Conservation (phyloP, 441 rosid genomes). For the Mallotus repandus region DNA sequence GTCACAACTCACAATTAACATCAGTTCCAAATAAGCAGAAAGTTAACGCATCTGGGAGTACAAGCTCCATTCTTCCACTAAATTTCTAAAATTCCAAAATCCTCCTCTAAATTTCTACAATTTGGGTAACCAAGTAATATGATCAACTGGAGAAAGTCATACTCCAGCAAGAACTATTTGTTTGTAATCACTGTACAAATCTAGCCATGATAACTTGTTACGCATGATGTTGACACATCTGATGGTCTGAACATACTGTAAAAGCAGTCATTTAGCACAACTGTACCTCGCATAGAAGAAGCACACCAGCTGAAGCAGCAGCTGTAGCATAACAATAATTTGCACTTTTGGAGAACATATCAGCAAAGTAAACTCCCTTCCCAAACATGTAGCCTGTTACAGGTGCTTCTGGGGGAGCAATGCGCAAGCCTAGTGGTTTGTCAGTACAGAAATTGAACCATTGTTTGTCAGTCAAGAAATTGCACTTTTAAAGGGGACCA, state of each 20-base stretch:
- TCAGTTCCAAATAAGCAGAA: not conserved
- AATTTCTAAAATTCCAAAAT: not conserved
- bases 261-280: conserved; percentile 8
- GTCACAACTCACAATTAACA: not conserved
- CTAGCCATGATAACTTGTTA: not conserved
- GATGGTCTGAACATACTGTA: not conserved
- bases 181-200: not conserved
- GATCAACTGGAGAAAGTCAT: no score
- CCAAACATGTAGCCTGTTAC: conserved; percentile 92
- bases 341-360: conserved; percentile 97
- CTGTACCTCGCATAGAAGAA: conserved; percentile 82
- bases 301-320: conserved; percentile 57
- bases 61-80: no score
- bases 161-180: not conserved
- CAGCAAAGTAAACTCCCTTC: conserved; percentile 96
- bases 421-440: conserved; percentile 65
- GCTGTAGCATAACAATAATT: conserved; percentile 67
- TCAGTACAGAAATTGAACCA: conserved; percentile 21
- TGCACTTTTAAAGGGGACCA: not conserved
- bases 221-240: not conserved
- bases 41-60: not conserved
- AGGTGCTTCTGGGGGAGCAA: conserved; percentile 97
- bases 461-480: conserved; percentile 26
- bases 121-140: not conserved
- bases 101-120: conserved; percentile 7